Base-by-base conservation (phyloP, 2,329 filamentous ascomycete genomes). In the Ophiostoma tasmaniense region DNA sequence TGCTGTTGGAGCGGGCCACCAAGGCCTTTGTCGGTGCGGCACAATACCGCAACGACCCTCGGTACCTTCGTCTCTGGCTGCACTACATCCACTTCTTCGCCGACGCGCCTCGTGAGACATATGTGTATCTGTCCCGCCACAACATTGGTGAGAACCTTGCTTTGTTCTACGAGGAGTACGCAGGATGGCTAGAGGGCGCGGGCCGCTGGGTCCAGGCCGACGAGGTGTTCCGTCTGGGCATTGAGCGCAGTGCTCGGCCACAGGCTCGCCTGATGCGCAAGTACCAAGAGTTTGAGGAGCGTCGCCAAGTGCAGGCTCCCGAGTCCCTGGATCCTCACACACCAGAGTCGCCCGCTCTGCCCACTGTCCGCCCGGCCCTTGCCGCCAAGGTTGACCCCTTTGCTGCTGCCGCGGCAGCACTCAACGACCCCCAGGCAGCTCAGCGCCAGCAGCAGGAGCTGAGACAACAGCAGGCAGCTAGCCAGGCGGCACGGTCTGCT, bases 161-260 rank as follows among this genome's bases (percentile, higher is more conserved):
- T 1, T 82, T 98, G 3, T 99, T 93, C 78, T 99, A 99, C 79
- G 95, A 99, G 77, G 95, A 98, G 76, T 99, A 96, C 76, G 93
- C 95, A 0, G 90, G 88, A 1, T 98, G 93, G 92, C 82, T 99
- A 7, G 95, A 99, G 80, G 84, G 87, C 45, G 90, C 89, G 7
- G 90, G 88, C 17, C 84, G 94, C 72, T 97, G 92, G 90, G 85
- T 83, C 28, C 95, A 99, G 78, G 94, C 95, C 0, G 93, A 97
- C 74, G 95, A 99, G 78, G 91, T 99, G 0, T 98, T 96, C 77
- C 89, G 89, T 74, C 82, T 97, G 73, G 95, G 95, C 1, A 90
- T 99, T 68, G 91, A 97, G 77, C 88, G 89, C 59, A 93, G 96
- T 74, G 95, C 95, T 3, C 85, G 91, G 50, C 95, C 95, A 1